A percentile compares a stretch with the other conserved stretches of the same genome.
Conservation (phyloP, 495 filamentous ascomycete species). For the Elasticomyces elasticus region DNA sequence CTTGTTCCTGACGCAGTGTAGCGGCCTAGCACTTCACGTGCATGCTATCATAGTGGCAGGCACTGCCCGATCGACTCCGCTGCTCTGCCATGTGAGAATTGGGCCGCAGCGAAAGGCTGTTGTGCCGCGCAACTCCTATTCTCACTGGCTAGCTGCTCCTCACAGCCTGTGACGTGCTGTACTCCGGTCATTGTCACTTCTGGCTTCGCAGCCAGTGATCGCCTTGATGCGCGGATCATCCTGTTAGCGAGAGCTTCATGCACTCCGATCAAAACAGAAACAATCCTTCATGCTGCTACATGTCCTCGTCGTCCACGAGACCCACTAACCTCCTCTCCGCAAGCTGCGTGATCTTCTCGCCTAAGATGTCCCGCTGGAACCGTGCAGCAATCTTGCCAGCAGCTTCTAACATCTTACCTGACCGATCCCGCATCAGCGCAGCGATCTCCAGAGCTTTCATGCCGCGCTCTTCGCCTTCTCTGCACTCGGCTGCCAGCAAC, state of each 20-base stretch:
- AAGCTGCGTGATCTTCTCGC: constrained; percentile 77
- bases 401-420: constrained; percentile 75
- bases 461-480: constrained; percentile 80
- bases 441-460: constrained; percentile 91
- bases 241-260: not conserved
- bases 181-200: too few species aligned
- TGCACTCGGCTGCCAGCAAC: constrained; percentile 80
- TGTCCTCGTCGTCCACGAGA: constrained; percentile 42
- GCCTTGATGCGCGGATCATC: too few species aligned
- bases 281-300: not conserved
- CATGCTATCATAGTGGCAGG: too few species aligned
- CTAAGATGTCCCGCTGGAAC: constrained; percentile 64
- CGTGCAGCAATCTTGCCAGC: constrained; percentile 73
- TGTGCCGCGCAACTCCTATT: too few species aligned
- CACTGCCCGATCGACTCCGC: too few species aligned
- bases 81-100: too few species aligned
- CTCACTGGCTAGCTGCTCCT: too few species aligned
- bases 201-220: too few species aligned
- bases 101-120: too few species aligned
- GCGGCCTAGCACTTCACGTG: too few species aligned
- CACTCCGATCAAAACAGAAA: not conserved
- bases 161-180: too few species aligned
- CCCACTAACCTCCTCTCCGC: constrained; percentile 55
- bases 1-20: too few species aligned
- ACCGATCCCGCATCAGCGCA: constrained; percentile 62